Conservation (phyloP, 371 early-diverging fungal genomes). For the Syncephalastrum racemosum region DNA sequence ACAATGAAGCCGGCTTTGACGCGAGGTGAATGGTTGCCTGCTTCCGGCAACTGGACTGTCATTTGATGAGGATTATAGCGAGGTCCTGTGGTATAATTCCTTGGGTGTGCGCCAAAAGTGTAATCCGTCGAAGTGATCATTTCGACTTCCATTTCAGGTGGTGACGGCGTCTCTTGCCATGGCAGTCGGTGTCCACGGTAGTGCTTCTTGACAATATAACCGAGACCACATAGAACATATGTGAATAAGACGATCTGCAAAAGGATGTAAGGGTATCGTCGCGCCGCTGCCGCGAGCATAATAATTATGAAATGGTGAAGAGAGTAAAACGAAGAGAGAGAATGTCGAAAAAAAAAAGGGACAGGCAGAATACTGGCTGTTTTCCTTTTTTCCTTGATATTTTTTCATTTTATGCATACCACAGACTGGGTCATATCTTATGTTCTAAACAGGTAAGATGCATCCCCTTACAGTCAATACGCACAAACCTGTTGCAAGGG, state of each 20-base stretch:
- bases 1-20: constrained; percentile 61
- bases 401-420: too few relatives aligned
- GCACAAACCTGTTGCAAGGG: too few relatives aligned
- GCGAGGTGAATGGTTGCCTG: constrained; percentile 35
- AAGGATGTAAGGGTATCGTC: constrained; percentile 23
- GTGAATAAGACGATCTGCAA: constrained; percentile 15
- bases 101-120: constrained; percentile 15
- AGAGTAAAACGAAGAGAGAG: not conserved
- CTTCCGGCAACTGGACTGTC: constrained; percentile 23
- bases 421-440: too few relatives aligned
- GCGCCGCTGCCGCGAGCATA: not conserved
- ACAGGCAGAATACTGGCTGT: too few relatives aligned
- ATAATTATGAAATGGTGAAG: not conserved
- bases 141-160: not conserved
- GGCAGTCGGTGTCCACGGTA: not conserved
- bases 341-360: constrained; percentile 3
- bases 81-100: constrained; percentile 29
- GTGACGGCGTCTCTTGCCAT: not conserved
- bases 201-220: constrained; percentile 8
- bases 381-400: too few relatives aligned
- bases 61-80: constrained; percentile 24
- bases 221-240: constrained; percentile 17
- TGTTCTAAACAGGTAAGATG: too few relatives aligned
- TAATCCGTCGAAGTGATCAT: not conserved
- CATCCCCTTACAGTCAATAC: too few relatives aligned